Conservation (phyloP, 768 basidiomycete genomes). For the Termitomyces sp. region DNA sequence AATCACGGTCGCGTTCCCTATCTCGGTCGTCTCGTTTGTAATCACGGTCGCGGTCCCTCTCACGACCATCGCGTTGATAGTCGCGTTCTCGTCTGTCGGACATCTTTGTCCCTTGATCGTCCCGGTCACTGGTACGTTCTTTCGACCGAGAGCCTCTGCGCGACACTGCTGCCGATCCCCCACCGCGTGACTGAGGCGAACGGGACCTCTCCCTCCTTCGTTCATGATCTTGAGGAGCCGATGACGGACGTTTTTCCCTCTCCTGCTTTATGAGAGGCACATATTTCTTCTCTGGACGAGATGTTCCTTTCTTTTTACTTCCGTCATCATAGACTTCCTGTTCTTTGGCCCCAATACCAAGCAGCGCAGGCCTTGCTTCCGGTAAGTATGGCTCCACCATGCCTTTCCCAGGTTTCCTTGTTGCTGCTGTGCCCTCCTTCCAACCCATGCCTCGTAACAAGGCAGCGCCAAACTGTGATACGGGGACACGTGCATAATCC, state of each 20-base stretch:
- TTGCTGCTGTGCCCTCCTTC: slow-evolving; percentile 77
- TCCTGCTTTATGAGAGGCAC: slow-evolving; percentile 80
- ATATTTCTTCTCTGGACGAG: slow-evolving; percentile 70
- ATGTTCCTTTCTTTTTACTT: slow-evolving; percentile 45
- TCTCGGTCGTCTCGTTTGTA: slow-evolving; percentile 7
- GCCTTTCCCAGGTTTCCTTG: slow-evolving; percentile 58
- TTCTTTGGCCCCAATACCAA: slow-evolving; percentile 95
- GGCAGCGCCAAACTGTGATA: slow-evolving; percentile 91
- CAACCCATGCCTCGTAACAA: slow-evolving; percentile 96
- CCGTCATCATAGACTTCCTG: slow-evolving; percentile 71
- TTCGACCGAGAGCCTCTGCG: slow-evolving; percentile 52
- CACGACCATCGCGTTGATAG: slow-evolving; percentile 9
- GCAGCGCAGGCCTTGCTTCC: slow-evolving; percentile 72
- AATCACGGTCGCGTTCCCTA: slow-evolving; percentile 2
- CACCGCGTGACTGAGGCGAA: slow-evolving; percentile 29
- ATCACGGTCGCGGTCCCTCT: slow-evolving; percentile 7
- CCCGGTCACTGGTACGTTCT: slow-evolving; percentile 30
- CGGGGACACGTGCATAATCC: slow-evolving; percentile 88
- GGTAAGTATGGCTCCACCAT: slow-evolving; percentile 81
- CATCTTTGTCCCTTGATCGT: slow-evolving; percentile 24
- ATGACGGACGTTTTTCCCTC: slow-evolving; percentile 30
- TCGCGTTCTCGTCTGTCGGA: slow-evolving; percentile 15
- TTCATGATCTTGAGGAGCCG: slow-evolving; percentile 12
- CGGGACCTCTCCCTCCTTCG: slow-evolving; percentile 30
- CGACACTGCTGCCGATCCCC: slow-evolving; percentile 39